Evolutionary conservation across 345 rosid species (phyloP).

Genomic region (Salix brachista): DNA sequence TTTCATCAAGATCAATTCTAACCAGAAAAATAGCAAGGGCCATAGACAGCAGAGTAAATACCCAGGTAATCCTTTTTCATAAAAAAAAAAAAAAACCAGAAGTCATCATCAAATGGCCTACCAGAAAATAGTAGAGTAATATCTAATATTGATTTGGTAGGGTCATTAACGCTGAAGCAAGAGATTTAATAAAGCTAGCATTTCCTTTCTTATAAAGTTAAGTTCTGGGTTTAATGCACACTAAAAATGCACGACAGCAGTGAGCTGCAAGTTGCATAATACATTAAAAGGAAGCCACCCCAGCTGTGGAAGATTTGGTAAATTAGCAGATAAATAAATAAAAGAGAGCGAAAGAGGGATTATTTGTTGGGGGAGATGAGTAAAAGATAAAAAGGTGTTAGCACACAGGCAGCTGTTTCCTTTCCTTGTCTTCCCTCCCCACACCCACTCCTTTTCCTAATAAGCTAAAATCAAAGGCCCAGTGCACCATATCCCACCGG

Average conservation of each 20-base stretch:
- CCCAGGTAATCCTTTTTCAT: not conserved
- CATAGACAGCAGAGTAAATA: not conserved
- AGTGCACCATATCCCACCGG: not conserved
- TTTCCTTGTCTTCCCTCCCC: not conserved
- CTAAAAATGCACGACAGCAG: not conserved
- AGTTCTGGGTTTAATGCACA: not conserved
- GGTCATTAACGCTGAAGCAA: not conserved
- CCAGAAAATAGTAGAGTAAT: not conserved
- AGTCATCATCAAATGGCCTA: not conserved
- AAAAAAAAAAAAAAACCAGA: not conserved
- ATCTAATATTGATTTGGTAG: not conserved
- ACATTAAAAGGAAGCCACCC: not conserved
- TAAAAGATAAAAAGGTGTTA: not conserved
- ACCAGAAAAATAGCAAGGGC: not conserved
- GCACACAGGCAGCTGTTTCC: not conserved
- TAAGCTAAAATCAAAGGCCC: not conserved
- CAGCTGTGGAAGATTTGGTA: not conserved
- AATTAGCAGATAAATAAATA: no score
- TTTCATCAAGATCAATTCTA: constrained; percentile 6
- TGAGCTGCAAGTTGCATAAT: not conserved
- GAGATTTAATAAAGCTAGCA: not conserved
- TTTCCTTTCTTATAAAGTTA: not conserved
- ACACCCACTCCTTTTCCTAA: not conserved
- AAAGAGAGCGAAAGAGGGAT: not conserved
- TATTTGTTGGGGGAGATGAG: not conserved